phyloP scores from a whole-genome alignment of 306 rosid species.

The Begonia masoniana region DNA sequence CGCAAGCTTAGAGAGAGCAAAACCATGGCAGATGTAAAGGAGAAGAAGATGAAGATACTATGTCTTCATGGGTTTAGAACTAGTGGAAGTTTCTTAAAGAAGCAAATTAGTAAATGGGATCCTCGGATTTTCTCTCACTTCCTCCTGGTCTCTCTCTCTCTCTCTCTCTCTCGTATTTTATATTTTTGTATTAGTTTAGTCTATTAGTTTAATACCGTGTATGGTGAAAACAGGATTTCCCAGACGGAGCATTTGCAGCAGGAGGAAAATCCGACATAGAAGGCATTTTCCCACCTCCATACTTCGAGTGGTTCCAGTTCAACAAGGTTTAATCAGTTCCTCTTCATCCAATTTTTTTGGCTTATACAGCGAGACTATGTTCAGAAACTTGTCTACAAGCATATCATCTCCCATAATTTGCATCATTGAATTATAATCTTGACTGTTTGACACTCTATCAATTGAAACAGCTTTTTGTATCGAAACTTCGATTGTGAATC shows the following conservation, averaged over 20 bases:
- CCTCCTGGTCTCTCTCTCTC: slow-evolving; percentile 33
- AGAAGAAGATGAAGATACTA: slow-evolving; percentile 48
- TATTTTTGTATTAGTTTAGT: background rate
- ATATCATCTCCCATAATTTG: too few species aligned
- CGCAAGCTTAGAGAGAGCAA: background rate
- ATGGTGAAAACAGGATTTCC: slow-evolving; percentile 38
- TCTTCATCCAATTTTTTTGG: background rate
- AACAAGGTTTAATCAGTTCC: slow-evolving; percentile 29
- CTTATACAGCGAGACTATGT: too few species aligned
- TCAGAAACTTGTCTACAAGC: too few species aligned
- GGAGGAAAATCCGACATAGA: slow-evolving; percentile 87
- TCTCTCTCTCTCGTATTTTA: background rate
- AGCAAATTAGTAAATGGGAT: slow-evolving; percentile 83
- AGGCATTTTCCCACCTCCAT: slow-evolving; percentile 75
- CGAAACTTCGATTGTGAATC: too few species aligned
- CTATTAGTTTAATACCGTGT: background rate
- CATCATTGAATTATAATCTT: too few species aligned
- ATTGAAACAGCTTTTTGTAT: too few species aligned
- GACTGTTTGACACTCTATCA: too few species aligned
- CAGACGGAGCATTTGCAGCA: slow-evolving; percentile 59
- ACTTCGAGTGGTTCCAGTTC: slow-evolving; percentile 86
- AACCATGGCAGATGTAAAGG: slow-evolving; percentile 25
- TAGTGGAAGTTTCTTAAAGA: slow-evolving; percentile 58
- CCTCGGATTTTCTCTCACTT: slow-evolving; percentile 57
- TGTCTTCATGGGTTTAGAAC: slow-evolving; percentile 95